Percentiles rank a stretch among this genome's conserved stretches.
Evolutionary conservation across 495 filamentous ascomycete genomes (phyloP).

Genomic region (Parmelia sp.): DNA sequence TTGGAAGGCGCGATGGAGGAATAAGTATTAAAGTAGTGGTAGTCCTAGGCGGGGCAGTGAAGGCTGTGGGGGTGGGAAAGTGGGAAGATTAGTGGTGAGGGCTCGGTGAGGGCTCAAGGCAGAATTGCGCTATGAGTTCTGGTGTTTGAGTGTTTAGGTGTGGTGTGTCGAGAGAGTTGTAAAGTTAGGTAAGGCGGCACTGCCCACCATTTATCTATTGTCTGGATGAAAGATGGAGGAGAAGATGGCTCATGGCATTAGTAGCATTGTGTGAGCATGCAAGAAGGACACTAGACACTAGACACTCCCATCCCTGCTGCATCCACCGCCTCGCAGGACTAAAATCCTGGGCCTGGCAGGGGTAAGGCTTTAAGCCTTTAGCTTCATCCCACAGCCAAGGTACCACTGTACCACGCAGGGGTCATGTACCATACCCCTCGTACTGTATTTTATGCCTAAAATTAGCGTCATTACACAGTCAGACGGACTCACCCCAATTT

Average conservation of each 20-base stretch:
- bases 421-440: neutral
- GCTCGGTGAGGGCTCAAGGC: constrained; percentile 9
- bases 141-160: neutral
- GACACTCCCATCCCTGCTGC: constrained; percentile 17
- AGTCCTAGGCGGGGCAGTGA: constrained; percentile 15
- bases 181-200: constrained; percentile 16
- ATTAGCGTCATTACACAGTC: constrained; percentile 5
- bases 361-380: constrained; percentile 15
- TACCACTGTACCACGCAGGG: constrained; percentile 15
- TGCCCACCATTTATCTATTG: constrained; percentile 21
- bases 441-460: constrained; percentile 13
- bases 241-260: neutral
- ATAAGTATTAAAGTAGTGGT: constrained; percentile 16
- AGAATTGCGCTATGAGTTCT: constrained; percentile 4
- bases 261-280: too few relatives aligned
- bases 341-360: constrained; percentile 10
- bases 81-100: constrained; percentile 8
- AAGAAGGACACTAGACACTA: constrained; percentile 3
- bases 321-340: constrained; percentile 21
- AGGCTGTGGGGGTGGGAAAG: constrained; percentile 8
- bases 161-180: too few relatives aligned
- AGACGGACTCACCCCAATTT: constrained; percentile 1
- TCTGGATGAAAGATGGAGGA: neutral
- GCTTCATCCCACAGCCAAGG: constrained; percentile 17
- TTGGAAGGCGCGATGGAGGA: constrained; percentile 24